Base-by-base conservation (phyloP, 352 stramenopile species). In the Blastocystis sp. region DNA sequence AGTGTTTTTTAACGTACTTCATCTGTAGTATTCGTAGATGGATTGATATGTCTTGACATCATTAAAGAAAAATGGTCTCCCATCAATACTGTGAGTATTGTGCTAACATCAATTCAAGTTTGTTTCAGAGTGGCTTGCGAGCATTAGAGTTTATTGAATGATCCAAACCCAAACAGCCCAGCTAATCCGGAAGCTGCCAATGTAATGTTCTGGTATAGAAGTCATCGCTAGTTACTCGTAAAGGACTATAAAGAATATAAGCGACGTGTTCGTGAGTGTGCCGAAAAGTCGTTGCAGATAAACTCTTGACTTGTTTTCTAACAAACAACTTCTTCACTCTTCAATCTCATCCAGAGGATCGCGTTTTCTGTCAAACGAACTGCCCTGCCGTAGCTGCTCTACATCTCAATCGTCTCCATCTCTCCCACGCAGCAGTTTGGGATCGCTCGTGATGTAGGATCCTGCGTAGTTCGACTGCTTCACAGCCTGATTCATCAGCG, bases 51-150 rank as follows among this genome's bases (percentile, higher is more conserved):
- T 59, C 64, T 89, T 13, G 78, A 89, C 76, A 89, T 89, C 43
- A 89, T 89, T 5, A 76, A 79, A 41, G 78, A 89, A 9, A 89
- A 89, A 26, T 89, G 78, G 78, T 79, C 63, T 16, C 78, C 78
- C 20, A 78, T 89, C 43, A 79, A 89, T 16, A 89, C 78, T 20
- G 78, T 89, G 59, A 89, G 66, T 78, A 79, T 79, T 43, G 50
- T 89, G 18, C 26, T 89, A 65, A 89, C 78, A 37, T 89, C 78
- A 18, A 78, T 89, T 63, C 63, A 79, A 30, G 78, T 89, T 5
- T 16, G 5, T 59, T 24, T 55, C 20, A 11, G 9, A 16, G 3
- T 59, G n/a, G 1, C n/a, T n/a, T 54, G 1, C 76, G 6, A 79
- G 18, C 1, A 3, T 16, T 76, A 89, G 78, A 79, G 63, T 78